These are phyloP conservation scores for Puccinia coronata DNA, from an alignment of 1,284 basidiomycete genomes.

Conservation along the genomic window DNA sequence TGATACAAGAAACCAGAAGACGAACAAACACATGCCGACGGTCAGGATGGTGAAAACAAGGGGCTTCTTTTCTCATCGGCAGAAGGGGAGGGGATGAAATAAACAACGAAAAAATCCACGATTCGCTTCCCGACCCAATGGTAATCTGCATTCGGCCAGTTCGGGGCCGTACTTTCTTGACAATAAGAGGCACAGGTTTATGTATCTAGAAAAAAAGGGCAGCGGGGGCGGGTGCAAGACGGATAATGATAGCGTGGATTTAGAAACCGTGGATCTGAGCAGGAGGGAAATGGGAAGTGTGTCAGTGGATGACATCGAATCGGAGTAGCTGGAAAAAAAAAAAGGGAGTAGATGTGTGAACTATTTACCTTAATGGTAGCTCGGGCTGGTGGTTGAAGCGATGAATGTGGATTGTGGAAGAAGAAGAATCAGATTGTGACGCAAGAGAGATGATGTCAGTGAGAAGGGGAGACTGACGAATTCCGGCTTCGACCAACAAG, in stretches of 20 bases:
- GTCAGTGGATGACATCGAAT: not conserved
- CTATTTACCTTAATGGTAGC: constrained; percentile 43
- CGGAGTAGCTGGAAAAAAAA: too few species aligned
- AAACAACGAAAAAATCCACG: not conserved
- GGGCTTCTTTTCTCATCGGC: not conserved
- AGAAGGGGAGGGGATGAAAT: not conserved
- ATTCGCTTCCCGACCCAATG: constrained; percentile 20
- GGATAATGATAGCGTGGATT: constrained; percentile 22
- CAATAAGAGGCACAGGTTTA: constrained; percentile 19
- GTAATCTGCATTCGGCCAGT: constrained; percentile 47
- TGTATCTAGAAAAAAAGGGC: constrained; percentile 42
- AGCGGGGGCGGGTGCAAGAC: constrained; percentile 33
- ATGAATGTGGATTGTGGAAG: not conserved
- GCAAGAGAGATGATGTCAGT: not conserved
- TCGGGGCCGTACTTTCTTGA: constrained; percentile 40
- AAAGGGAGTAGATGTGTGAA: not conserved
- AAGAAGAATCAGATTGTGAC: not conserved
- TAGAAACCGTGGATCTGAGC: constrained; percentile 49
- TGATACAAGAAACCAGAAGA: constrained; percentile 25
- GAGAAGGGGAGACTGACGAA: constrained; percentile 39
- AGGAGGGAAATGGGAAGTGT: not conserved
- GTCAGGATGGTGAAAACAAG: too few species aligned
- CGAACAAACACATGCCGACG: constrained; percentile 3
- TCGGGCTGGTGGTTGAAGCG: constrained; percentile 1
- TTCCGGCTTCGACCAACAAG: constrained; percentile 71